phyloP scores from a whole-genome alignment of 768 basidiomycete genomes.

The Mycena filopes region DNA sequence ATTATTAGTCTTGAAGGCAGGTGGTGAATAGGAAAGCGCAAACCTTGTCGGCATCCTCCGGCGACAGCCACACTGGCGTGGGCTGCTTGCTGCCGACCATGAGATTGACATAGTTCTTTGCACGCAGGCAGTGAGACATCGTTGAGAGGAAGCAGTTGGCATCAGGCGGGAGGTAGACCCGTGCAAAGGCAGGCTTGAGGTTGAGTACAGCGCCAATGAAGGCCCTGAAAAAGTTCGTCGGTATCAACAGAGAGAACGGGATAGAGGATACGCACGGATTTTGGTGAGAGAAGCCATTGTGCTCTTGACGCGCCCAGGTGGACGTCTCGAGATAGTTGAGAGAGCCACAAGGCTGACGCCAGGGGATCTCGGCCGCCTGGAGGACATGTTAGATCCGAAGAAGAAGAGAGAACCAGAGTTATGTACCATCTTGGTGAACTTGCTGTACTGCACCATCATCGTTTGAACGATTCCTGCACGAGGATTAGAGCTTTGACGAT shows the following conservation, averaged over 20 bases:
- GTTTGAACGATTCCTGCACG: conserved; percentile 76
- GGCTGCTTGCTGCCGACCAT: conserved; percentile 92
- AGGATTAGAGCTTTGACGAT: neutral
- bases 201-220: conserved; percentile 90
- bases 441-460: conserved; percentile 91
- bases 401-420: neutral
- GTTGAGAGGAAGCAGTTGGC: conserved; percentile 89
- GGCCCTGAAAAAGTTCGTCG: conserved; percentile 41
- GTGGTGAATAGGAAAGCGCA: conserved; percentile 11
- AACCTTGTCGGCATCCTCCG: conserved; percentile 79
- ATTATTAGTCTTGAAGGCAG: conserved; percentile 9
- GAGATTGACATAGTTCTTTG: conserved; percentile 88
- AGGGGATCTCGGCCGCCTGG: conserved; percentile 68
- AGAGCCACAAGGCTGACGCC: conserved; percentile 77
- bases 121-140: conserved; percentile 82
- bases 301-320: conserved; percentile 87
- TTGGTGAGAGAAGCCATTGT: conserved; percentile 93
- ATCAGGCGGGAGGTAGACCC: conserved; percentile 91
- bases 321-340: conserved; percentile 91
- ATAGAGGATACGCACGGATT: conserved; percentile 57
- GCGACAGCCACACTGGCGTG: conserved; percentile 79
- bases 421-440: conserved; percentile 85
- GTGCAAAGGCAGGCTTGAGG: conserved; percentile 74
- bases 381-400: neutral
- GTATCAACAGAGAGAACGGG: neutral